Evolutionary conservation across 2,329 filamentous ascomycete species (phyloP).

Genomic region (Sodiomyces alkalinus): DNA sequence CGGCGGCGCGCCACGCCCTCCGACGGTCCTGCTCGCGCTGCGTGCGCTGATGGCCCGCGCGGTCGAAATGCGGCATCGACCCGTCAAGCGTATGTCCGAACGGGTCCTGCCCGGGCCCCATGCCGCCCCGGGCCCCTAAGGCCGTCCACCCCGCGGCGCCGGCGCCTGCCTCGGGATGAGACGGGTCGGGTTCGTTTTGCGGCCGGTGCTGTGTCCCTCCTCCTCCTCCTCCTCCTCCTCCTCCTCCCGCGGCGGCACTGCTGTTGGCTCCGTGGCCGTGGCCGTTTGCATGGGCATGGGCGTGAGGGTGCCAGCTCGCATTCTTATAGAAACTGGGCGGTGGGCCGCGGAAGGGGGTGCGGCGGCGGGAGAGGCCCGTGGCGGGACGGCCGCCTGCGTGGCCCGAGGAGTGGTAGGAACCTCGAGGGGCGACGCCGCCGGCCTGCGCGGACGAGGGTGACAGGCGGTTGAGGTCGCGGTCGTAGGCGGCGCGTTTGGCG

Average conservation of each 20-base stretch:
- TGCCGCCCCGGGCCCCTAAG: constrained; percentile 27
- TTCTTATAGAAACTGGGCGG: constrained; percentile 78
- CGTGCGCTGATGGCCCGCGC: constrained; percentile 54
- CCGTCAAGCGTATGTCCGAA: constrained; percentile 24
- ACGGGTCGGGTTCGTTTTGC: no score
- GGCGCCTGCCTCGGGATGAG: no score
- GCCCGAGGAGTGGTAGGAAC: constrained; percentile 39
- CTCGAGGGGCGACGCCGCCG: constrained; percentile 14
- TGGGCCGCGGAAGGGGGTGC: constrained; percentile 66
- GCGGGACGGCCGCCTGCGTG: constrained; percentile 64
- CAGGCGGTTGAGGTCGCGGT: constrained; percentile 46
- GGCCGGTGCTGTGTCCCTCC: no score
- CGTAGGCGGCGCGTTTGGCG: constrained; percentile 65
- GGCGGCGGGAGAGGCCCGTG: constrained; percentile 63
- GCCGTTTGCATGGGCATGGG: no score
- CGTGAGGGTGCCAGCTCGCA: constrained; percentile 62
- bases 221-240: no score
- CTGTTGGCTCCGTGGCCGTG: constrained; percentile 5
- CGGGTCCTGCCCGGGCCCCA: constrained; percentile 42
- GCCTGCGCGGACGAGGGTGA: constrained; percentile 15
- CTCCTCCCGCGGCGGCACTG: neutral
- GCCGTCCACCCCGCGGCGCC: no score
- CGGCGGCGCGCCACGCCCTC: constrained; percentile 23
- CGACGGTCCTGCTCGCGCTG: constrained; percentile 47
- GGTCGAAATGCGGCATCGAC: constrained; percentile 66